These are phyloP conservation scores for Rheum nobile DNA, from an alignment of 148 eudicot species.

Conservation along the genomic window DNA sequence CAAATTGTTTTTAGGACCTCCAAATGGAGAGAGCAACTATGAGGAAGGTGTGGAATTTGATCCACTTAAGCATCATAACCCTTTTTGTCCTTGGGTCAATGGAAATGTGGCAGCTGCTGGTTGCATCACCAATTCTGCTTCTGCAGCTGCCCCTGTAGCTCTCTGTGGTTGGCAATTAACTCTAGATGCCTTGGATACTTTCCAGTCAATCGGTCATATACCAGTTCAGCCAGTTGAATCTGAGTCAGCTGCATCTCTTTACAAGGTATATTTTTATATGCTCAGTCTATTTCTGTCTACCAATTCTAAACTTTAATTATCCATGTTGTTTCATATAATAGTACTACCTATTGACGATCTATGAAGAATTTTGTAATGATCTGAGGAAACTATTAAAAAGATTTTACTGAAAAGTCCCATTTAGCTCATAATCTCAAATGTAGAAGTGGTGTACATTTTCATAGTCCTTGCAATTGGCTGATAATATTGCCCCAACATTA, in stretches of 20 bases:
- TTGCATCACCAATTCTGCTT: slow-evolving; percentile 51
- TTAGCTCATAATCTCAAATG: background rate
- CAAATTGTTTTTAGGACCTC: slow-evolving; percentile 47
- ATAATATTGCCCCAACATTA: background rate
- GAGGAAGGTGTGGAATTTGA: slow-evolving; percentile 81
- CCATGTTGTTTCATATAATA: background rate
- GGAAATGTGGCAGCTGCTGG: slow-evolving; percentile 99
- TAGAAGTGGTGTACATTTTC: background rate
- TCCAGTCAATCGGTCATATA: slow-evolving; percentile 65
- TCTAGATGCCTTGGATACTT: slow-evolving; percentile 82
- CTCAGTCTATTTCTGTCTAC: background rate
- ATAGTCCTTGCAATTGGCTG: background rate
- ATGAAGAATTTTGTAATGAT: background rate
- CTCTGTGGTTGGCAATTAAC: slow-evolving; percentile 99
- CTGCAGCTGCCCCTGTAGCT: slow-evolving; percentile 58
- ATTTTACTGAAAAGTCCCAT: too few species aligned
- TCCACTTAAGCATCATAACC: slow-evolving; percentile 91
- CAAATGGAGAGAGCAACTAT: slow-evolving; percentile 83
- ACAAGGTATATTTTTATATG: slow-evolving; percentile 41
- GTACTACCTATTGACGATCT: background rate
- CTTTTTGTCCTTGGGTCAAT: slow-evolving; percentile 96
- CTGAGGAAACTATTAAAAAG: background rate
- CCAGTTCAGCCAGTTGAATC: slow-evolving; percentile 87
- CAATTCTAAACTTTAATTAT: background rate
- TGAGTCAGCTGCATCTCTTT: slow-evolving; percentile 90